These are phyloP conservation scores for Tephrocybe sp. DNA, from an alignment of 768 basidiomycete genomes.

Conservation along the genomic window DNA sequence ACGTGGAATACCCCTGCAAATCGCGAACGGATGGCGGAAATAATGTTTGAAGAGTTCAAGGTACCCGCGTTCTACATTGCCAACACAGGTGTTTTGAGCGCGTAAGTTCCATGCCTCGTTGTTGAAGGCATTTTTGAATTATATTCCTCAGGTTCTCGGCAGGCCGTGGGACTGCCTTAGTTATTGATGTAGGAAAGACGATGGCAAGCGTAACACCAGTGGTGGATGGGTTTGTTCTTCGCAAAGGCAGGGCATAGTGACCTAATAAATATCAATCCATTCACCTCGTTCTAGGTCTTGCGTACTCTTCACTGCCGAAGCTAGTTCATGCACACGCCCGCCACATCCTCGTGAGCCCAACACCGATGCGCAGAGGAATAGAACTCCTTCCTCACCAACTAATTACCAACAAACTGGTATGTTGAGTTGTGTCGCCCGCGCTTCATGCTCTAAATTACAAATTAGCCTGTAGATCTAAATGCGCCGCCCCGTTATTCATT, in stretches of 20 bases:
- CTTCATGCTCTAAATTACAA: slow-evolving; percentile 11
- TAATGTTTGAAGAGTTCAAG: slow-evolving; percentile 96
- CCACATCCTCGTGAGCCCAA: slow-evolving; percentile 57
- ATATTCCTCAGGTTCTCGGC: slow-evolving; percentile 75
- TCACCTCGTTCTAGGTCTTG: slow-evolving; percentile 56
- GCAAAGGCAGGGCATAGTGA: slow-evolving; percentile 65
- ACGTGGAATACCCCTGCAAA: slow-evolving; percentile 96
- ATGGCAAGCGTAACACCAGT: slow-evolving; percentile 93
- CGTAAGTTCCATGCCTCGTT: slow-evolving; percentile 50
- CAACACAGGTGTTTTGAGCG: slow-evolving; percentile 90
- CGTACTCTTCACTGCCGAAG: slow-evolving; percentile 71
- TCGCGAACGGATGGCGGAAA: slow-evolving; percentile 92
- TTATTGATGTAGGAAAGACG: slow-evolving; percentile 90
- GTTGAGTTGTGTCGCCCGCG: slow-evolving; percentile 11
- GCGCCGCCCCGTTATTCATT: slow-evolving; percentile 65
- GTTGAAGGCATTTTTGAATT: neutral
- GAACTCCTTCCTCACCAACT: slow-evolving; percentile 86
- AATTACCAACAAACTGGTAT: slow-evolving; percentile 76
- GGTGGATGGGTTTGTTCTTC: slow-evolving; percentile 95
- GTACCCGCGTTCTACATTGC: slow-evolving; percentile 97
- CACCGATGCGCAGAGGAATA: slow-evolving; percentile 52
- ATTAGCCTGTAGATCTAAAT: slow-evolving; percentile 76
- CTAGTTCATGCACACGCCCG: slow-evolving; percentile 81
- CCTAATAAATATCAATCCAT: neutral
- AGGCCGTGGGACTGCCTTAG: slow-evolving; percentile 95